Conservation (phyloP, 2,329 filamentous ascomycete genomes). For the Allantophomopsis lycopodina region DNA sequence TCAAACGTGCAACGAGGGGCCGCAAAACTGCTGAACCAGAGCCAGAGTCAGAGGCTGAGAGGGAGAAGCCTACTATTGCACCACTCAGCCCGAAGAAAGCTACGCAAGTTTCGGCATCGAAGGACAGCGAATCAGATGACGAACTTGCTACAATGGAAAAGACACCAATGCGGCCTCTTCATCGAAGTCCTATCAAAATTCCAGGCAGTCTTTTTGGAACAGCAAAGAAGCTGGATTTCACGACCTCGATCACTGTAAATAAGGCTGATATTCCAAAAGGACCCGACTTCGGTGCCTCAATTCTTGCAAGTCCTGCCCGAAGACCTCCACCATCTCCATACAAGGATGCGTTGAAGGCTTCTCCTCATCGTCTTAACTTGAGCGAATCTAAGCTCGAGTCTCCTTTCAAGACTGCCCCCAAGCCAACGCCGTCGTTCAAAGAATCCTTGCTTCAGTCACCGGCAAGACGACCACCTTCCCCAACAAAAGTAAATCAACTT, state of each 20-base stretch:
- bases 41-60: slow-evolving; percentile 19
- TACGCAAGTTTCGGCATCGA: slow-evolving; percentile 34
- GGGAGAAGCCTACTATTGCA: slow-evolving; percentile 26
- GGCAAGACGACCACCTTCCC: slow-evolving; percentile 16
- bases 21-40: slow-evolving; percentile 15
- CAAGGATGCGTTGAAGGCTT: slow-evolving; percentile 41
- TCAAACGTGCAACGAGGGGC: slow-evolving; percentile 13
- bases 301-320: slow-evolving; percentile 41
- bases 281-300: slow-evolving; percentile 22
- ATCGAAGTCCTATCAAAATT: slow-evolving; percentile 41
- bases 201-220: slow-evolving; percentile 17
- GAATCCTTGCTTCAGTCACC: slow-evolving; percentile 18
- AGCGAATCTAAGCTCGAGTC: slow-evolving; percentile 13
- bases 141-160: slow-evolving; percentile 40
- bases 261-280: slow-evolving; percentile 15
- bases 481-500: slow-evolving; percentile 14
- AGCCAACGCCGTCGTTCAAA: slow-evolving; percentile 10
- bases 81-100: slow-evolving; percentile 53
- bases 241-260: slow-evolving; percentile 16
- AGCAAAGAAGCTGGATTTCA: slow-evolving; percentile 22
- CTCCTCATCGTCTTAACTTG: slow-evolving; percentile 30
- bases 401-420: slow-evolving; percentile 15
- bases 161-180: slow-evolving; percentile 34
- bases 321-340: slow-evolving; percentile 35
- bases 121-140: slow-evolving; percentile 39